Evolutionary conservation across 75 land plant genomes (phyloP).

Genomic region (Adiantum capillusveneris): DNA sequence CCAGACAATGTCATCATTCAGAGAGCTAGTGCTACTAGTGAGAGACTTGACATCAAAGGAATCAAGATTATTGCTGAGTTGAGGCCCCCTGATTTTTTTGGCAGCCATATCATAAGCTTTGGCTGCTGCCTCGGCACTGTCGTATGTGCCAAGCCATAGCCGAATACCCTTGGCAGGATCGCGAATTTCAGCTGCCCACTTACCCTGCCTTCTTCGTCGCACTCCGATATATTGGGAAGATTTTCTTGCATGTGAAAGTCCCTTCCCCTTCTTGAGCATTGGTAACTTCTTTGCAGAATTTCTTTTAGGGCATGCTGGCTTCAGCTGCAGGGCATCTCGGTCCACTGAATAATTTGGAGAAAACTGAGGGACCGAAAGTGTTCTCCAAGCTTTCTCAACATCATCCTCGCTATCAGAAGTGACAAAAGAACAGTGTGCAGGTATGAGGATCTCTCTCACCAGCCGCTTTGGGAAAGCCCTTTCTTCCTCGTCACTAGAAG

Average conservation of each 20-base stretch:
- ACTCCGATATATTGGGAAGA: conserved; percentile 7
- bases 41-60: too few relatives aligned
- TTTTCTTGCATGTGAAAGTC: neutral
- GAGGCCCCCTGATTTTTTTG: neutral
- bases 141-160: conserved; percentile 7
- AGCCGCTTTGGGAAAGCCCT: neutral
- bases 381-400: too few relatives aligned
- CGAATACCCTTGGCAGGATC: conserved; percentile 2
- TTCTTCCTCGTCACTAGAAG: conserved; percentile 1
- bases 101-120: conserved; percentile 5
- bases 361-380: too few relatives aligned
- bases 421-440: neutral
- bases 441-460: neutral
- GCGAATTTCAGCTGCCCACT: conserved; percentile 7
- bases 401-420: too few relatives aligned
- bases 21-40: too few relatives aligned
- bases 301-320: too few relatives aligned
- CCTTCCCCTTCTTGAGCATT: too few relatives aligned
- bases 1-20: too few relatives aligned
- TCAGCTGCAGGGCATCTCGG: too few relatives aligned
- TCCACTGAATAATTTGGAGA: too few relatives aligned
- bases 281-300: too few relatives aligned
- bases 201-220: conserved; percentile 1
- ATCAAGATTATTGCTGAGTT: too few relatives aligned
- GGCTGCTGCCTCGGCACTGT: conserved; percentile 6